Evolutionary conservation across 2,329 filamentous ascomycete genomes (phyloP).

Genomic region (Neonectria ditissima): DNA sequence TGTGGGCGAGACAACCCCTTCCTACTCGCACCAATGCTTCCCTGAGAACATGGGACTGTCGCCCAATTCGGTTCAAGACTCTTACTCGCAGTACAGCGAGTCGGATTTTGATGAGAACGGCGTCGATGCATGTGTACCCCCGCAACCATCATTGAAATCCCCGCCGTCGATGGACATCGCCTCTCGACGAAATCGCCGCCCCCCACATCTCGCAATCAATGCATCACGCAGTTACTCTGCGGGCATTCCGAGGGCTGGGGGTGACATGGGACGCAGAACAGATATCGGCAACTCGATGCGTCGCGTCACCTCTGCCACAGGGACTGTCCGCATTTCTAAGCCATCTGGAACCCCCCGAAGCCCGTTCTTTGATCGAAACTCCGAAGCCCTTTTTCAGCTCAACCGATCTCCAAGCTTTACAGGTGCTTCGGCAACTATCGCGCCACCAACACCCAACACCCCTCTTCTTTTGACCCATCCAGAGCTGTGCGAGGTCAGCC

Average conservation of each 20-base stretch:
- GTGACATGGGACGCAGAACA: slow-evolving; percentile 59
- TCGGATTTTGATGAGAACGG: slow-evolving; percentile 34
- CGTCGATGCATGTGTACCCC: slow-evolving; percentile 31
- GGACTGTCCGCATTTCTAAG: slow-evolving; percentile 53
- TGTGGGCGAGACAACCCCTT: slow-evolving; percentile 40
- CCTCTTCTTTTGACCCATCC: slow-evolving; percentile 56
- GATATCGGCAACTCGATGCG: slow-evolving; percentile 64
- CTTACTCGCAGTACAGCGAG: slow-evolving; percentile 31
- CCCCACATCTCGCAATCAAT: slow-evolving; percentile 60
- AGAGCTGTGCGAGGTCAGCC: slow-evolving; percentile 54
- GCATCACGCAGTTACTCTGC: slow-evolving; percentile 59
- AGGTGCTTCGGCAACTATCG: slow-evolving; percentile 54
- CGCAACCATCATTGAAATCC: slow-evolving; percentile 55
- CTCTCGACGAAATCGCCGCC: slow-evolving; percentile 60
- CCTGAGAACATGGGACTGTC: slow-evolving; percentile 27
- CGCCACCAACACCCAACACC: slow-evolving; percentile 64
- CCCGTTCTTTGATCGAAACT: slow-evolving; percentile 58
- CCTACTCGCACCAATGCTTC: slow-evolving; percentile 40
- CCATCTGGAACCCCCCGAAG: slow-evolving; percentile 49
- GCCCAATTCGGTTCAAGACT: slow-evolving; percentile 34
- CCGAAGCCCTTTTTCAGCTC: slow-evolving; percentile 59
- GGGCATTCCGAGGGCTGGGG: slow-evolving; percentile 58
- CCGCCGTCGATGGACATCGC: slow-evolving; percentile 66
- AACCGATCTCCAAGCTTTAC: slow-evolving; percentile 57
- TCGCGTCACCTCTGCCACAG: slow-evolving; percentile 65